Evolutionary conservation across 163 green algal species (phyloP).

Genomic region (Scenedesmus sp.): DNA sequence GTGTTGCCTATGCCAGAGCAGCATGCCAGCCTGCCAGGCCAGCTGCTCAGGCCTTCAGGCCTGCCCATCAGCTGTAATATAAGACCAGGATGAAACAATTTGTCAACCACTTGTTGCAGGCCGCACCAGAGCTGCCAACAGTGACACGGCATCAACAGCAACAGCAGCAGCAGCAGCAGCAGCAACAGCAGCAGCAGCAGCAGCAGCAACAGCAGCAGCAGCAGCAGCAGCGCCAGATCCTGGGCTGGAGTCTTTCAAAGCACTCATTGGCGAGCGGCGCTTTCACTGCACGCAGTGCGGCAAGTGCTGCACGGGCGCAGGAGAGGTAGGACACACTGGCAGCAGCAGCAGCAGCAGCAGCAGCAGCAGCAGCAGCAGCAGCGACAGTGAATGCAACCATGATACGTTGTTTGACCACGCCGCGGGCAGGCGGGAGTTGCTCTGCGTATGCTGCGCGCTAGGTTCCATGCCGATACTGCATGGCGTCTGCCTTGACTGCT

Average conservation of each 20-base stretch:
- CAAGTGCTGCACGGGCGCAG: conserved; percentile 76
- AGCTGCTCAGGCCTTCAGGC: too few relatives aligned
- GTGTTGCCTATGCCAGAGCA: background rate
- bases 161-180: conserved; percentile 16
- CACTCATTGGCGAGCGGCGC: conserved; percentile 62
- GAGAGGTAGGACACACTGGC: conserved; percentile 43
- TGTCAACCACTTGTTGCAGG: background rate
- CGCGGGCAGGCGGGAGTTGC: too few relatives aligned
- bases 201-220: background rate
- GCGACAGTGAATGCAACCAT: background rate
- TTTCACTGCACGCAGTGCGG: conserved; percentile 80
- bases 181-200: background rate
- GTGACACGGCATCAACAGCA: background rate
- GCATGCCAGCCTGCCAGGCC: background rate
- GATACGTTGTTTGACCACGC: background rate
- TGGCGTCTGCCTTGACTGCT: too few relatives aligned
- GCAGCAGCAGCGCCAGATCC: conserved; percentile 23
- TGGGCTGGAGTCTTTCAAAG: conserved; percentile 42
- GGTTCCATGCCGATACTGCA: too few relatives aligned
- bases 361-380: background rate
- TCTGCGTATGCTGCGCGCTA: too few relatives aligned
- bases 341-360: background rate
- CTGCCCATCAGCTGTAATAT: too few relatives aligned
- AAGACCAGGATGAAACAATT: background rate
- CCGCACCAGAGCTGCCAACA: background rate